Evolutionary conservation across 1,284 basidiomycete genomes (phyloP), one percentile per base, ranked within the genome.

Genomic region (Leccinum pseudoinsigne): DNA sequence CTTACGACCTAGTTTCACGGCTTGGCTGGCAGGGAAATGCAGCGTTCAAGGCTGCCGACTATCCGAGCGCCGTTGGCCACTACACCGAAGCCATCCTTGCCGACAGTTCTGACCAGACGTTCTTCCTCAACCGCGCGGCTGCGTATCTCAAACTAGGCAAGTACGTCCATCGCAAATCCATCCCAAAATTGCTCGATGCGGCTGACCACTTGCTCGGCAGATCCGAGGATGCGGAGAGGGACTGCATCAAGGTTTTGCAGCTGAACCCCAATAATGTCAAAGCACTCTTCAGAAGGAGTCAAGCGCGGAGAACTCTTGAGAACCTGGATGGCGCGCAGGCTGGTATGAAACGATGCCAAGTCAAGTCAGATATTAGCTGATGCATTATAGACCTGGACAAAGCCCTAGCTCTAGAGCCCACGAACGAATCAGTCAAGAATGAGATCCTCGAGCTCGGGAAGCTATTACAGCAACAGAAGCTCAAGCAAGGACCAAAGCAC

Each of bases 61-160:
- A 77, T 68, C 77, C 81, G 14, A 76, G 77, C 21, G 85, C 86
- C 1, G 73, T 88, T 55, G 84, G 89, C 0, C 86, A 91, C 72
- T 94, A 94, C 75, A 87, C 87, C 45, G 77, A 84, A 3, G 93
- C 92, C 4, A 86, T 90, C 61, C 72, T 90, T 31, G 83, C 86
- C 2, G 86, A 94, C 73, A 73, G 79, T 9, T 79, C 74, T 1
- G 88, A 92, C 67, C 77, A 81, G 28, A 92, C 89, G 0, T 88
- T 86, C 68, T 85, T 87, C 40, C 79, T 94, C 58, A 94, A 94
- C 72, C 85, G 92, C 50, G 89, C 90, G 10, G 89, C 90, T 34
- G 90, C 92, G 26, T 93, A 93, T 78, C 81, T 94, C 66, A 93
- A 90, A 81, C 82, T 94, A 80, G 85, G 86, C 84, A 93, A 93